Percentiles rank a stretch among this genome's conserved stretches.
phyloP scores from a whole-genome alignment of 2,329 filamentous ascomycete genomes.

The Emmonsiellopsis sp. region DNA sequence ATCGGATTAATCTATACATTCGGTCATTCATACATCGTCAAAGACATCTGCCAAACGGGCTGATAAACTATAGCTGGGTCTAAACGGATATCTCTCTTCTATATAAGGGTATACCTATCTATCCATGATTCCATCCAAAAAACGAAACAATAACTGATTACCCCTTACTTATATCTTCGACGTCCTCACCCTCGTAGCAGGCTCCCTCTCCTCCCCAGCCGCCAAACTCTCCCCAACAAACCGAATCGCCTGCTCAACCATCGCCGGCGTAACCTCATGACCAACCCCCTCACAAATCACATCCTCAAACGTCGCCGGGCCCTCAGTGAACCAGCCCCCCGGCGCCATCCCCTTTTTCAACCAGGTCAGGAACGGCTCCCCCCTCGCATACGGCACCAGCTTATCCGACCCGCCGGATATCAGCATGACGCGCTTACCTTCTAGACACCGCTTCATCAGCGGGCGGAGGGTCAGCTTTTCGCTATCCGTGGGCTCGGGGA shows the following conservation, averaged over 20 bases:
- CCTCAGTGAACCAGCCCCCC: conserved; percentile 40
- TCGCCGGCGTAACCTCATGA: conserved; percentile 48
- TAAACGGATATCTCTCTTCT: background rate
- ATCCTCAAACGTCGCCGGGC: conserved; percentile 46
- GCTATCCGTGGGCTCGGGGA: conserved; percentile 30
- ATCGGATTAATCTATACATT: no score
- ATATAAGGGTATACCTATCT: background rate
- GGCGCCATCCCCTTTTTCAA: conserved; percentile 39
- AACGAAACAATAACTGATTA: background rate
- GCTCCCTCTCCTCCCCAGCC: conserved; percentile 11
- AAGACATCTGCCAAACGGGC: no score
- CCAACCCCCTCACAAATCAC: conserved; percentile 47
- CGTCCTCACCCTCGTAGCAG: background rate
- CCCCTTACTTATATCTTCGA: conserved; percentile 1
- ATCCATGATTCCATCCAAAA: background rate
- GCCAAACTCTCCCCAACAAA: conserved; percentile 42
- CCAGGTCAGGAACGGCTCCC: conserved; percentile 47
- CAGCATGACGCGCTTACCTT: conserved; percentile 45
- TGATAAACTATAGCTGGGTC: no score
- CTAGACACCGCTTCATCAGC: conserved; percentile 31
- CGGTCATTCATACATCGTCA: no score
- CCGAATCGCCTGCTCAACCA: conserved; percentile 46
- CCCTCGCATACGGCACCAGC: conserved; percentile 49
- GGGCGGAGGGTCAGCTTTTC: conserved; percentile 37
- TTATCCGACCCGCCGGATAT: conserved; percentile 49